These are phyloP conservation scores for Apostasia ramifera DNA, from an alignment of 106 monocot species.

Conservation along the genomic window DNA sequence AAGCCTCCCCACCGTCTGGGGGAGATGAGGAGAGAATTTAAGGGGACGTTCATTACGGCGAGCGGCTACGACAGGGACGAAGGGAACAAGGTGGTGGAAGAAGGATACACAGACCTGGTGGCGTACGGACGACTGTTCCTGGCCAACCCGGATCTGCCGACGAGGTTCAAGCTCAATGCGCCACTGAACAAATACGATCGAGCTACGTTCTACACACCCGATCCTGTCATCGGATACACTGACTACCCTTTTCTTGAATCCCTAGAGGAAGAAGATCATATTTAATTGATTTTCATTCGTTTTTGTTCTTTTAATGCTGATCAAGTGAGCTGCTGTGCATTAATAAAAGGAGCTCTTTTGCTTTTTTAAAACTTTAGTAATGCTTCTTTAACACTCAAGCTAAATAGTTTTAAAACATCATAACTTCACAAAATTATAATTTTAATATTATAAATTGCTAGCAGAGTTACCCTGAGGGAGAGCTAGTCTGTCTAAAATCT, in stretches of 20 bases:
- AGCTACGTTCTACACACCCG: conserved; percentile 28
- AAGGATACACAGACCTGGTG: conserved; percentile 45
- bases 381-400: too few relatives aligned
- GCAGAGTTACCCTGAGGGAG: too few relatives aligned
- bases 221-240: conserved; percentile 48
- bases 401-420: too few relatives aligned
- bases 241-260: conserved; percentile 48
- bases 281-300: too few relatives aligned
- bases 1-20: conserved; percentile 19
- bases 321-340: too few relatives aligned
- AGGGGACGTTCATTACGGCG: conserved; percentile 32
- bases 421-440: too few relatives aligned
- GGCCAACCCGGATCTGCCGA: conserved; percentile 47
- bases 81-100: conserved; percentile 28
- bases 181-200: conserved; percentile 45
- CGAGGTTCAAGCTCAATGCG: conserved; percentile 37
- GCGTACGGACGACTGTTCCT: conserved; percentile 38
- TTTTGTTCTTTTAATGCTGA: too few relatives aligned
- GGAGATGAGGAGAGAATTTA: conserved; percentile 34
- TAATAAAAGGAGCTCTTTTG: too few relatives aligned
- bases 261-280: too few relatives aligned
- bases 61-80: conserved; percentile 48
- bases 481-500: too few relatives aligned
- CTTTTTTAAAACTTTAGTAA: too few relatives aligned
- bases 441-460: too few relatives aligned